phyloP scores from a whole-genome alignment of 257 asterid species.

The Solanum microdontum region DNA sequence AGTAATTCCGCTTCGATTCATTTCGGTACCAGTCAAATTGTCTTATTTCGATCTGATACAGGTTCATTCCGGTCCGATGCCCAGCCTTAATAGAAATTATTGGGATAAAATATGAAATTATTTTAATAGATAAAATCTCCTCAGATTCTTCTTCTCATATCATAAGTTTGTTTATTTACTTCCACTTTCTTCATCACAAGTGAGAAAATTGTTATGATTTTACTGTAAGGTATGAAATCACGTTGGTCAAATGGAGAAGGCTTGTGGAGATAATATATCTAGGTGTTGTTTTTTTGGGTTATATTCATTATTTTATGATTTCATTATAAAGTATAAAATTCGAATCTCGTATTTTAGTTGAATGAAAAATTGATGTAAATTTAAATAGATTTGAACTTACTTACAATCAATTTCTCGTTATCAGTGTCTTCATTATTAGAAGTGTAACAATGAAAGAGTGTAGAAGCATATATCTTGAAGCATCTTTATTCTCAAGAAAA shows the following conservation, averaged over 20 bases:
- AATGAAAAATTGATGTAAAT: too few relatives aligned
- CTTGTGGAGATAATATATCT: too few relatives aligned
- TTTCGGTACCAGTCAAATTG: rapidly evolving
- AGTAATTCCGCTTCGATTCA: too few relatives aligned
- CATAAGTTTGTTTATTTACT: neutral
- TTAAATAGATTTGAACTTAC: too few relatives aligned
- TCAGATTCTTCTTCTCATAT: neutral
- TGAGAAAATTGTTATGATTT: neutral
- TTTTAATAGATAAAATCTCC: neutral
- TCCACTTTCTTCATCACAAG: neutral
- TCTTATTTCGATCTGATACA: rapidly evolving
- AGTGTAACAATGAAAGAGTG: neutral
- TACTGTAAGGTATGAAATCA: too few relatives aligned
- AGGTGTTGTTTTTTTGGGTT: neutral
- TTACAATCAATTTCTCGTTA: neutral
- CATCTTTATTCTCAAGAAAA: too few relatives aligned
- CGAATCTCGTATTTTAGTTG: too few relatives aligned
- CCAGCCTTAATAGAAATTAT: neutral
- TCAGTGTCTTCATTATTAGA: too few relatives aligned
- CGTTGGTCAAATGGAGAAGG: too few relatives aligned
- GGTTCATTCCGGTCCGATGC: too few relatives aligned
- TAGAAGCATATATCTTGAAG: neutral
- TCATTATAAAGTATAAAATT: too few relatives aligned
- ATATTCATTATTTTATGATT: too few relatives aligned
- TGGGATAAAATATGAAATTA: neutral